Conservation (phyloP, 495 filamentous ascomycete species). For the Amniculicola lignicola region DNA sequence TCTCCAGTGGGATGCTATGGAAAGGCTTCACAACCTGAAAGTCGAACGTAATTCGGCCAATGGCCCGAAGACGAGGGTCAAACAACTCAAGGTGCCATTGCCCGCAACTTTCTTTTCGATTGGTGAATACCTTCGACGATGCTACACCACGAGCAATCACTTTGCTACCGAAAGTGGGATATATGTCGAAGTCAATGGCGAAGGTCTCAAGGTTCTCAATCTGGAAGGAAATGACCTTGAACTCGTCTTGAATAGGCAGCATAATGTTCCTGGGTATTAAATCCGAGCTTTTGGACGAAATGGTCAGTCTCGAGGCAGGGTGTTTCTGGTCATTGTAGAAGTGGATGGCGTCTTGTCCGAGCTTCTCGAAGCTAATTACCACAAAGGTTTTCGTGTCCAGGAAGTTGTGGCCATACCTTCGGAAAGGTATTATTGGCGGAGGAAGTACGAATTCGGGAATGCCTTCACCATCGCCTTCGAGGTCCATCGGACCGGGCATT, state of each 20-base stretch:
- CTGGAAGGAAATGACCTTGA: conserved; percentile 87
- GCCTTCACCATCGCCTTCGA: conserved; percentile 76
- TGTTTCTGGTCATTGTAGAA: conserved; percentile 97
- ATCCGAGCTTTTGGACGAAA: conserved; percentile 93
- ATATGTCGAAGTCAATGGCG: conserved; percentile 94
- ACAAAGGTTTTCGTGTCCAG: conserved; percentile 94
- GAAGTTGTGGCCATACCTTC: conserved; percentile 97
- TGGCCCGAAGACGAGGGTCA: conserved; percentile 86
- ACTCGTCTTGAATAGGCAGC: conserved; percentile 94
- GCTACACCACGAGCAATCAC: conserved; percentile 94
- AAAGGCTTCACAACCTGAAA: conserved; percentile 97
- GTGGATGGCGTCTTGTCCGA: conserved; percentile 64
- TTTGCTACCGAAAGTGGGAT: conserved; percentile 93
- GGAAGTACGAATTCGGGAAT: conserved; percentile 92
- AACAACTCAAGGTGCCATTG: conserved; percentile 83
- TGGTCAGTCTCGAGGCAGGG: conserved; percentile 89
- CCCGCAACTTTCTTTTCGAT: conserved; percentile 69
- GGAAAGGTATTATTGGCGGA: conserved; percentile 90
- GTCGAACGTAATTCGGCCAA: conserved; percentile 89
- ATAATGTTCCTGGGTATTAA: conserved; percentile 93
- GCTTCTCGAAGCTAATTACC: conserved; percentile 78
- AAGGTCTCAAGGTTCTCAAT: conserved; percentile 91
- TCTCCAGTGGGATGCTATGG: conserved; percentile 87
- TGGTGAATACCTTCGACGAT: conserved; percentile 77
- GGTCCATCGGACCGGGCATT: conserved; percentile 58